These are phyloP conservation scores for Xylaria scruposa DNA, from an alignment of 495 filamentous ascomycete species.

Conservation along the genomic window DNA sequence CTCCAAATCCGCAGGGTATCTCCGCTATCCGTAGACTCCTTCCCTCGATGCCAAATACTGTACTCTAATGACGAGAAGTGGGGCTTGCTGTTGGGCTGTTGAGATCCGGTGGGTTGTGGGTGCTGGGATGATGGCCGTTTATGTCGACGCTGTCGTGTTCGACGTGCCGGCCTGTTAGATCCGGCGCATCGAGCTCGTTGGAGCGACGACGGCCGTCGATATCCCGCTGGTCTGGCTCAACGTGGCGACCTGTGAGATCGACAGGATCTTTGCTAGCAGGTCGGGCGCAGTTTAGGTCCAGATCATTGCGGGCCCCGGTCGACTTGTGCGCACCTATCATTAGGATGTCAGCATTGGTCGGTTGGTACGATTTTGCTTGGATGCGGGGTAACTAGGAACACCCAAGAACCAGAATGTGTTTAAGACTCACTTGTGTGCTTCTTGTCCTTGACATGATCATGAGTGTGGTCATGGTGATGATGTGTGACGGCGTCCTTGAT, in stretches of 20 bases:
- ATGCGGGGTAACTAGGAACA: background rate
- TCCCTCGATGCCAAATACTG: background rate
- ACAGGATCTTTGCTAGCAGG: constrained; percentile 1
- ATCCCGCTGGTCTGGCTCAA: constrained; percentile 12
- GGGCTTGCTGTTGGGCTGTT: constrained; percentile 20
- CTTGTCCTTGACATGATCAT: constrained; percentile 9
- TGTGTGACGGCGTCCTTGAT: constrained; percentile 22
- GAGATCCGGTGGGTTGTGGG: constrained; percentile 21
- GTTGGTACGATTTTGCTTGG: background rate
- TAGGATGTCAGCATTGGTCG: background rate
- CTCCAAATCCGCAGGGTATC: constrained; percentile 12
- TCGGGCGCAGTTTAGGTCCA: constrained; percentile 19
- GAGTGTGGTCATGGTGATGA: constrained; percentile 2
- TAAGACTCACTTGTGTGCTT: constrained; percentile 8
- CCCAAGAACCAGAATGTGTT: background rate
- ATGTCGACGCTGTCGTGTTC: constrained; percentile 20
- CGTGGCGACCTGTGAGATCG: constrained; percentile 18
- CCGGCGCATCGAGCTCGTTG: constrained; percentile 5
- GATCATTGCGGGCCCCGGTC: constrained; percentile 2
- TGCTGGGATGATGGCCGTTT: constrained; percentile 21
- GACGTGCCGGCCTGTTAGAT: constrained; percentile 14
- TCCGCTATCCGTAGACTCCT: background rate
- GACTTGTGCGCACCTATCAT: background rate
- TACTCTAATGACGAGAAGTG: constrained; percentile 2
- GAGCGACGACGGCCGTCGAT: constrained; percentile 20